Evolutionary conservation across 306 rosid species (phyloP), one percentile per base, ranked within the genome.

Genomic region (Citrullus colocynthis): DNA sequence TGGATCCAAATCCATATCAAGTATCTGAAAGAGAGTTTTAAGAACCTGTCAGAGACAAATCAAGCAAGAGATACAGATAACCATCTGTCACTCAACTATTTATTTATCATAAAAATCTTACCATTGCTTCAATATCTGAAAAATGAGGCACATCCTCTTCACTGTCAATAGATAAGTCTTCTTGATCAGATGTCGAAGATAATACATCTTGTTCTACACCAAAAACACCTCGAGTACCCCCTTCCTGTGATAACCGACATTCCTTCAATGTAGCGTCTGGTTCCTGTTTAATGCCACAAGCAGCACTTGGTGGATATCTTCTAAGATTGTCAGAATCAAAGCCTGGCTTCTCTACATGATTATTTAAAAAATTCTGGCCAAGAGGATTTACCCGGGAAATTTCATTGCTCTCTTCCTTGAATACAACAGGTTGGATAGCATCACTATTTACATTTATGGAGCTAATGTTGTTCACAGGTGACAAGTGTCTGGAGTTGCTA

Each of bases 91-190:
- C 21, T 71, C 7, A 49, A 70, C 60, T 30, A 28, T 16, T 63
- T 21, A 48, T 54, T 63, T 21, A 48, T 54, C 21, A 21, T 55
- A 54, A 21, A 78, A 17, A 76, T 56, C 80, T 83, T 86, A 96
- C 99, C 99, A 96, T 87, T 64, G 98, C 98, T 86, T 96, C 99
- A 74, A 96, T 65, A 62, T 96, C 99, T 17, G 99, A 96, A 88
- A 84, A 96, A 81, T 84, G 83, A 70, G 99, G 98, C 61, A 93
- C 81, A 75, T 93, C 98, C 34, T 90, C 93, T 70, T 89, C 98
- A 36, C 96, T 92, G 77, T 89, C 90, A 18, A 87, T 56, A 75
- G 75, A 76, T 78, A 80, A 52, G 59, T 82, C 90, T 39, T 88
- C 94, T 56, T 84, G 92, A 45, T 90, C 88, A 71, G 83, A 72